phyloP scores from a whole-genome alignment of 2,329 filamentous ascomycete genomes.

The Cytospora mali region DNA sequence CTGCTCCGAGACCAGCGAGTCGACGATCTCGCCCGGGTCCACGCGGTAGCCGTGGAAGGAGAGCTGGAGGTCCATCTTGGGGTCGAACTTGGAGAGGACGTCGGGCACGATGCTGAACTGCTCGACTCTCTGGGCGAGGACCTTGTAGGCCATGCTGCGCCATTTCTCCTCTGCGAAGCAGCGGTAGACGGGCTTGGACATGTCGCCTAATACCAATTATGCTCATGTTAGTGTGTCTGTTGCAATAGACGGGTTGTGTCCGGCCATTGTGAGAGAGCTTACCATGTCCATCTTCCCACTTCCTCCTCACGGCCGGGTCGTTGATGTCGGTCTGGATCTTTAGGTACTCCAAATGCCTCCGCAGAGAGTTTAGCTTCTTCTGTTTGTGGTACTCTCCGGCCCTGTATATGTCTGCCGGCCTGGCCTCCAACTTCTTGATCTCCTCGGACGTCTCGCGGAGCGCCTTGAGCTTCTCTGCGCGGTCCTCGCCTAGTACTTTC shows the following conservation, averaged over 20 bases:
- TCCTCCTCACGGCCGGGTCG: conserved; percentile 89
- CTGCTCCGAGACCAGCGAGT: conserved; percentile 72
- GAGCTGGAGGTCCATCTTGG: conserved; percentile 77
- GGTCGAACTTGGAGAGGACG: conserved; percentile 77
- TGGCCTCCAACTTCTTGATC: conserved; percentile 67
- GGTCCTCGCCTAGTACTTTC: conserved; percentile 77
- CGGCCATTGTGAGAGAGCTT: conserved; percentile 36
- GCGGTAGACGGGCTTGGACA: conserved; percentile 96
- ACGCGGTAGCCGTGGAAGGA: conserved; percentile 74
- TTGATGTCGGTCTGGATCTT: conserved; percentile 95
- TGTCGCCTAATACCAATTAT: conserved; percentile 68
- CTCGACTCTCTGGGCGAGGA: conserved; percentile 81
- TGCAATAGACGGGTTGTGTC: background rate
- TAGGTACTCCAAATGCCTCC: conserved; percentile 71
- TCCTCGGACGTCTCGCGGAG: conserved; percentile 69
- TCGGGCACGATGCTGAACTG: conserved; percentile 90
- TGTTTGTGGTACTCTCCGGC: conserved; percentile 69
- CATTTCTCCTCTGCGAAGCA: conserved; percentile 86
- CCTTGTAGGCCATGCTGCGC: conserved; percentile 76
- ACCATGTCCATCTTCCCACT: conserved; percentile 91
- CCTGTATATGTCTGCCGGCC: conserved; percentile 56
- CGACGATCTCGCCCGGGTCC: conserved; percentile 76
- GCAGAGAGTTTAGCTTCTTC: conserved; percentile 68
- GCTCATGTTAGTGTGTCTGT: conserved; percentile 15
- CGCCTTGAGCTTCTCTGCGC: conserved; percentile 75